Percentiles rank a stretch among this genome's conserved stretches.
These are phyloP conservation scores for Pythium aphanidermatum DNA, from an alignment of 352 stramenopile genomes.

Conservation along the genomic window DNA sequence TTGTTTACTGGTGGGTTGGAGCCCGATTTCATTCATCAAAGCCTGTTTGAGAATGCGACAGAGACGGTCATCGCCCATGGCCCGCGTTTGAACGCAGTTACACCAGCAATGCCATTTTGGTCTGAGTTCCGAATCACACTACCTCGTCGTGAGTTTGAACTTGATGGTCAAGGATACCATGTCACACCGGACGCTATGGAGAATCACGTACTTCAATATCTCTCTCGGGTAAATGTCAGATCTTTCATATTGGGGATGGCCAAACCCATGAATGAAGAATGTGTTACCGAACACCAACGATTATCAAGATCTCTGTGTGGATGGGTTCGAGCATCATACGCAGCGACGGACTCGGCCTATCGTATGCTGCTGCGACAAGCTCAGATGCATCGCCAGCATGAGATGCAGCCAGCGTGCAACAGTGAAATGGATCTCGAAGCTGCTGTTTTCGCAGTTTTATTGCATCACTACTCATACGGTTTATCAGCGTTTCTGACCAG, in stretches of 20 bases:
- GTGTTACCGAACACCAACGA: no score
- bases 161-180: no score
- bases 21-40: conserved; percentile 1
- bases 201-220: no score
- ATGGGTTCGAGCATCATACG: conserved; percentile 48
- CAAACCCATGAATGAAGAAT: no score
- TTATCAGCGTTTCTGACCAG: conserved; percentile 28
- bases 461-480: conserved; percentile 44
- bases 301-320: conserved; percentile 46
- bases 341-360: conserved; percentile 48
- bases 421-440: conserved; percentile 33
- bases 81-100: no score
- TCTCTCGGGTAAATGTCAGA: no score
- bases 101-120: no score
- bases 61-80: background rate
- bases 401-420: background rate
- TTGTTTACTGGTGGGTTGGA: conserved; percentile 16
- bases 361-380: conserved; percentile 55
- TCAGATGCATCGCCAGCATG: conserved; percentile 12
- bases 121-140: background rate
- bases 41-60: no score
- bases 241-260: no score
- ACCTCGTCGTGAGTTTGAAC: background rate
- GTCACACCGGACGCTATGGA: no score
- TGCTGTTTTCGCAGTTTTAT: conserved; percentile 41